A percentile compares a stretch with the other conserved stretches of the same genome.
These are phyloP conservation scores for Lichtheimia hyalospora DNA, from an alignment of 371 early-diverging fungal genomes.

Conservation along the genomic window DNA sequence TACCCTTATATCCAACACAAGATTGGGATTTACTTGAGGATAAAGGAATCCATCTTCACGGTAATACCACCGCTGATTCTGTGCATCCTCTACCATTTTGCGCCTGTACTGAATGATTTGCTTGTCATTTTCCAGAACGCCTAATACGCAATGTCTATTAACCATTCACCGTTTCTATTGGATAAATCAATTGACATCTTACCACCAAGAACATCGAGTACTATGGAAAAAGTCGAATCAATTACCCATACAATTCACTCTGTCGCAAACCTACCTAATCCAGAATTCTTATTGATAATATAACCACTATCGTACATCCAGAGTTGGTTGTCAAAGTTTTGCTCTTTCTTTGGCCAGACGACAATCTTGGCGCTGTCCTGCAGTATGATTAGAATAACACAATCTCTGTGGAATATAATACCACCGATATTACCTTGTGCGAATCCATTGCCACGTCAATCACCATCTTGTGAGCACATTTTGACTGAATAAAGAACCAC, in stretches of 20 bases:
- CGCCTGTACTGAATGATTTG: conserved; percentile 50
- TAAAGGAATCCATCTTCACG: conserved; percentile 52
- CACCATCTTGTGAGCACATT: conserved; percentile 44
- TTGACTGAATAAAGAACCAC: conserved; percentile 51
- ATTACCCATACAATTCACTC: neutral
- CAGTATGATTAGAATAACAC: neutral
- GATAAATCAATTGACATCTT: neutral
- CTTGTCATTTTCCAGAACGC: conserved; percentile 38
- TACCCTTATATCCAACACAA: conserved; percentile 49
- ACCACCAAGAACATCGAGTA: conserved; percentile 48
- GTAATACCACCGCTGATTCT: conserved; percentile 52
- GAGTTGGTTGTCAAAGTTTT: conserved; percentile 26
- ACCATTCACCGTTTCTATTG: too few relatives aligned
- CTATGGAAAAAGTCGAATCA: conserved; percentile 13
- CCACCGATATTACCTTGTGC: conserved; percentile 28
- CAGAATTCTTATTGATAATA: conserved; percentile 27
- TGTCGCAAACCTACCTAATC: conserved; percentile 17
- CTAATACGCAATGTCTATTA: conserved; percentile 11
- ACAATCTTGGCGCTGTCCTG: conserved; percentile 42
- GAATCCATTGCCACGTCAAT: conserved; percentile 45
- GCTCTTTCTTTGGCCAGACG: conserved; percentile 40
- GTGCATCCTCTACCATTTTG: conserved; percentile 45
- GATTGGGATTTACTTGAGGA: conserved; percentile 43
- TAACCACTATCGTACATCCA: conserved; percentile 28
- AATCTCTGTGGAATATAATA: neutral